These are phyloP conservation scores for Nothomitra cinnamomea DNA, from an alignment of 2,329 filamentous ascomycete genomes.

Conservation along the genomic window DNA sequence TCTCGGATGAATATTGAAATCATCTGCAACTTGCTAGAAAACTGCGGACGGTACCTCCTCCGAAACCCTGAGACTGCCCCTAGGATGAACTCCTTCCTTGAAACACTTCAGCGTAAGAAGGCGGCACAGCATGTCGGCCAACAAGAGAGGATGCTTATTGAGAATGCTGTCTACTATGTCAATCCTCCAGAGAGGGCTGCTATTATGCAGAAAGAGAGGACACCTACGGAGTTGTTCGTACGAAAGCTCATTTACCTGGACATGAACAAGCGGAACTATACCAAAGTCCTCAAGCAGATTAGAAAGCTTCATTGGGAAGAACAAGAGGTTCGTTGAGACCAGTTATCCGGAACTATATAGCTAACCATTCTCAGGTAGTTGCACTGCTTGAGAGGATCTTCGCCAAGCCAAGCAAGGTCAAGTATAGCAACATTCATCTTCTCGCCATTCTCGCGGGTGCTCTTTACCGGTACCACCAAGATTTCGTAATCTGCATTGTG, in stretches of 20 bases:
- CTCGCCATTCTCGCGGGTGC: constrained; percentile 79
- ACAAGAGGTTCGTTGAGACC: constrained; percentile 41
- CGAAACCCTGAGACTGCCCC: constrained; percentile 86
- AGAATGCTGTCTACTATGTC: constrained; percentile 96
- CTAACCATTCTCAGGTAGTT: constrained; percentile 36
- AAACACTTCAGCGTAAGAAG: constrained; percentile 92
- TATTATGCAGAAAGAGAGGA: constrained; percentile 91
- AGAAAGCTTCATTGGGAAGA: constrained; percentile 97
- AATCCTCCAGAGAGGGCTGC: constrained; percentile 86
- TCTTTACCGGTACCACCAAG: constrained; percentile 78
- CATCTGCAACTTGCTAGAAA: constrained; percentile 87
- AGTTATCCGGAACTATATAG: neutral
- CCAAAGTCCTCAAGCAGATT: constrained; percentile 85
- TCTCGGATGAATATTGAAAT: constrained; percentile 99
- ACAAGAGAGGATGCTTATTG: constrained; percentile 93
- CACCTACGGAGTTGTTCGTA: constrained; percentile 81
- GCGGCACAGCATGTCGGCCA: constrained; percentile 86
- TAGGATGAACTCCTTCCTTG: constrained; percentile 83
- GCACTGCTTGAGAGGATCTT: constrained; percentile 75
- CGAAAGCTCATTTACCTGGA: constrained; percentile 87
- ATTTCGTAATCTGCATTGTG: constrained; percentile 79
- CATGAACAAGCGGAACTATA: constrained; percentile 84
- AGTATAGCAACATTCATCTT: constrained; percentile 91
- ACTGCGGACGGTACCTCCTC: constrained; percentile 85
- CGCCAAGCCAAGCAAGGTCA: constrained; percentile 90